A percentile compares a stretch with the other conserved stretches of the same genome.
These are phyloP conservation scores for Incumbomyces lentus DNA, from an alignment of 2,329 filamentous ascomycete species.

Conservation along the genomic window DNA sequence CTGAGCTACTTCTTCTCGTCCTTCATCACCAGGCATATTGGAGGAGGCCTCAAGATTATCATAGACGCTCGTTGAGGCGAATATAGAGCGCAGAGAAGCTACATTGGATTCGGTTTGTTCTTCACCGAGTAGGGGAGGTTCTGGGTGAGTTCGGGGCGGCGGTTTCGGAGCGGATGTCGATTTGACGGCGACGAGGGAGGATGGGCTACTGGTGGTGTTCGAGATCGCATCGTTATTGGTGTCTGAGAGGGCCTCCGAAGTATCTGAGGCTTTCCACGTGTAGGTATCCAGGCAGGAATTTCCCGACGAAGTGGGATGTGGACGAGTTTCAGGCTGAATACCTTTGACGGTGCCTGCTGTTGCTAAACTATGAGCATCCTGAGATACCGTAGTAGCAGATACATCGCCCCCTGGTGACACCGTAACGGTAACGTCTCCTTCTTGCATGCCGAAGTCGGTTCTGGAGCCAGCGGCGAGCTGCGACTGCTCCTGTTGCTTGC, in stretches of 20 bases:
- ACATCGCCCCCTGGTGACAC: background rate
- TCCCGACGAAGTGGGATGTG: background rate
- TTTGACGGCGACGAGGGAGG: conserved; percentile 7
- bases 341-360: background rate
- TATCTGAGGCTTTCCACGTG: conserved; percentile 3
- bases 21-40: conserved; percentile 2
- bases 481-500: background rate
- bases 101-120: conserved; percentile 5
- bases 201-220: background rate
- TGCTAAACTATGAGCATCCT: too few relatives aligned
- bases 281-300: background rate
- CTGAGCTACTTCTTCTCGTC: background rate
- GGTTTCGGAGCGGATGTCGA: background rate
- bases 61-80: conserved; percentile 3
- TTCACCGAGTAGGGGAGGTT: conserved; percentile 11
- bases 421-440: conserved; percentile 2
- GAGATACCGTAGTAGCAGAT: background rate
- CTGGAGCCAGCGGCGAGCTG: background rate
- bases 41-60: background rate
- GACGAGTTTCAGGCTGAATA: background rate
- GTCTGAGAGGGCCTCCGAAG: background rate
- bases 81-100: conserved; percentile 1
- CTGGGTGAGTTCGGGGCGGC: conserved; percentile 3
- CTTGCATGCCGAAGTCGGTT: conserved; percentile 2
- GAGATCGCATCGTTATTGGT: background rate